phyloP scores from a whole-genome alignment of 2,329 filamentous ascomycete genomes.

The Geosmithia putterillii region DNA sequence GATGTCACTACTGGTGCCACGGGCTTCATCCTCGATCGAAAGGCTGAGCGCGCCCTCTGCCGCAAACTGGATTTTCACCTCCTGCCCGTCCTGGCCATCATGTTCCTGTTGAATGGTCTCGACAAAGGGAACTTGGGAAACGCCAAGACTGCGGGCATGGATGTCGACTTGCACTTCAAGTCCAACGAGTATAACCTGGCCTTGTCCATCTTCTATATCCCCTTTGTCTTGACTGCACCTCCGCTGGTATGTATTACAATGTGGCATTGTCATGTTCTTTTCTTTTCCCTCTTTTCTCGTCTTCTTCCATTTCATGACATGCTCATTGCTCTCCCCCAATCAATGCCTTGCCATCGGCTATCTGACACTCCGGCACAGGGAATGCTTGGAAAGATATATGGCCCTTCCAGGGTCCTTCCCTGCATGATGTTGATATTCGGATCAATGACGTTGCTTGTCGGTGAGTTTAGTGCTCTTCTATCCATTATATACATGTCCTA shows the following conservation, averaged over 20 bases:
- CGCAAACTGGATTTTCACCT: conserved; percentile 43
- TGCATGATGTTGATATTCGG: conserved; percentile 62
- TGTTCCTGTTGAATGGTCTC: conserved; percentile 38
- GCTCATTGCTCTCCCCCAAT: conserved; percentile 21
- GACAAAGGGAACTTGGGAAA: conserved; percentile 34
- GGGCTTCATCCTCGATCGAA: conserved; percentile 19
- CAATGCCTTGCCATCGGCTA: too few relatives aligned
- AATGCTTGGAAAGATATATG: conserved; percentile 62
- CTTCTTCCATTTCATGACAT: too few relatives aligned
- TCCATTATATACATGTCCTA: too few relatives aligned
- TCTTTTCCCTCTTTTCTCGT: too few relatives aligned
- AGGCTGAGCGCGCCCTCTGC: conserved; percentile 35
- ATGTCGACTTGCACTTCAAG: conserved; percentile 9
- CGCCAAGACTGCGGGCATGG: conserved; percentile 38
- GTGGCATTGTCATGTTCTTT: too few relatives aligned
- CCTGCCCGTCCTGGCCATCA: conserved; percentile 39
- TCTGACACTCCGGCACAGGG: too few relatives aligned
- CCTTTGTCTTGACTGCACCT: conserved; percentile 63
- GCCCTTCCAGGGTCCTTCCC: conserved; percentile 52
- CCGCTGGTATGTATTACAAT: too few relatives aligned
- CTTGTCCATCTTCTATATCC: conserved; percentile 62
- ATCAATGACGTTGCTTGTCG: conserved; percentile 48
- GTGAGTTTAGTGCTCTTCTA: too few relatives aligned
- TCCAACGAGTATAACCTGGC: conserved; percentile 58
- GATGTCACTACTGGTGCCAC: too few relatives aligned